phyloP scores from a whole-genome alignment of 2,329 filamentous ascomycete genomes.

The Pyrenochaeta sp. region DNA sequence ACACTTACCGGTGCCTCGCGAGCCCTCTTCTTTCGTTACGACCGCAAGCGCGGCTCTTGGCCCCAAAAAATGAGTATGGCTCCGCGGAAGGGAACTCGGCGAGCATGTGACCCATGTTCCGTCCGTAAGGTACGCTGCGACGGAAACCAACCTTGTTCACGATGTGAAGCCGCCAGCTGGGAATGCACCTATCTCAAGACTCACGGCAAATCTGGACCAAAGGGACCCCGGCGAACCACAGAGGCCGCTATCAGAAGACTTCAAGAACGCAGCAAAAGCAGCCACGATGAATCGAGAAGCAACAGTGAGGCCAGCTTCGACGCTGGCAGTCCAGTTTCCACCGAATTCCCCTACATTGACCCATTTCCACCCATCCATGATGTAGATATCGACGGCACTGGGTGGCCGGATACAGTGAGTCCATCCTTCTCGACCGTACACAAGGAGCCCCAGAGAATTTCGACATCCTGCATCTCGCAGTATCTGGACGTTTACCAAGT shows the following conservation, averaged over 20 bases:
- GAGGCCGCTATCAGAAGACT: constrained; percentile 45
- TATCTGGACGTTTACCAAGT: constrained; percentile 44
- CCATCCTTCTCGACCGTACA: constrained; percentile 21
- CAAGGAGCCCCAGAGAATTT: constrained; percentile 37
- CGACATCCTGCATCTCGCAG: constrained; percentile 41
- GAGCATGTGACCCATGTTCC: constrained; percentile 48
- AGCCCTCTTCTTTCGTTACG: constrained; percentile 18
- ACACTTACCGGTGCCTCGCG: constrained; percentile 22
- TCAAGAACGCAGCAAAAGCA: constrained; percentile 40
- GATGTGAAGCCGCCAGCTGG: constrained; percentile 45
- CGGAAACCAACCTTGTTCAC: constrained; percentile 44
- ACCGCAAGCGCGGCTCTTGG: constrained; percentile 21
- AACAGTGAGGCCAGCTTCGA: constrained; percentile 46
- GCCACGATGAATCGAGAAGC: constrained; percentile 33
- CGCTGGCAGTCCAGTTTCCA: constrained; percentile 36
- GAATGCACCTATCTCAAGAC: constrained; percentile 49
- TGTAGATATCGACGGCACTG: constrained; percentile 23
- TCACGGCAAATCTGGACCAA: constrained; percentile 47
- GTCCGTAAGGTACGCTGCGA: constrained; percentile 47
- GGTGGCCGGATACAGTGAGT: constrained; percentile 37
- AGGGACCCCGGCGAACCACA: constrained; percentile 45
- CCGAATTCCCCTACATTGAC: constrained; percentile 37
- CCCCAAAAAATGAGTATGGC: constrained; percentile 35
- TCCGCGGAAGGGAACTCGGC: constrained; percentile 45
- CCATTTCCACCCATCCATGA: constrained; percentile 31